Evolutionary conservation across 768 basidiomycete genomes (phyloP).

Genomic region (Leucocoprinus birnbaumii): DNA sequence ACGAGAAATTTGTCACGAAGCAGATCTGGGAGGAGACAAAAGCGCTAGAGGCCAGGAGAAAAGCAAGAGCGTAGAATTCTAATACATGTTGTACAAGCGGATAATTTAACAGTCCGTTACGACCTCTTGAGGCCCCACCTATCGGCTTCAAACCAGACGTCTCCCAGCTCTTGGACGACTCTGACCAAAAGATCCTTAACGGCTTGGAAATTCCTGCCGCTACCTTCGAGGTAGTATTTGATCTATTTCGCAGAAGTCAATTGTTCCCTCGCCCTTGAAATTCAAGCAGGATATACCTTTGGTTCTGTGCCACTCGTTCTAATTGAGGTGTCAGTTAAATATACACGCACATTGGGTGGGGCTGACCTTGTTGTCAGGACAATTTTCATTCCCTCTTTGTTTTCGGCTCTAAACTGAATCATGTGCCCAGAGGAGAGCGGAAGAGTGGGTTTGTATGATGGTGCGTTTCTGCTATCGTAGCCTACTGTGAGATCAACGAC

Average conservation of each 20-base stretch:
- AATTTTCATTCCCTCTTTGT: constrained; percentile 41
- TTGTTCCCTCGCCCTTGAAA: background rate
- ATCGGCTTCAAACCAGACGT: constrained; percentile 66
- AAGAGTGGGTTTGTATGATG: constrained; percentile 54
- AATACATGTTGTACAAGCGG: no score
- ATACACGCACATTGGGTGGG: background rate
- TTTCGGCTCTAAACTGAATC: constrained; percentile 71
- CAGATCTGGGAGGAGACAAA: constrained; percentile 67
- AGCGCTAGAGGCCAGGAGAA: constrained; percentile 49
- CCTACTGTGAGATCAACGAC: constrained; percentile 77
- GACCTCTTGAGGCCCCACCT: constrained; percentile 28
- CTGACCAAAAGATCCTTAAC: constrained; percentile 49
- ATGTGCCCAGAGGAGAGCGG: constrained; percentile 81
- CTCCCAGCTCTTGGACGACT: constrained; percentile 59
- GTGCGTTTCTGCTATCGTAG: constrained; percentile 75
- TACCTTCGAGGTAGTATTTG: constrained; percentile 88
- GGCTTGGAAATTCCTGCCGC: constrained; percentile 44
- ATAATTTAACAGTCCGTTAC: no score
- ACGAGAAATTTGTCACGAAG: constrained; percentile 51
- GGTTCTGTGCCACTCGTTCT: constrained; percentile 92
- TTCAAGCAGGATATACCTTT: constrained; percentile 48
- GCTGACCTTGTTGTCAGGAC: constrained; percentile 69
- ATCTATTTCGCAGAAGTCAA: constrained; percentile 42
- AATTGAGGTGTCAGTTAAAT: constrained; percentile 1
- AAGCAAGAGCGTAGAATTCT: constrained; percentile 18